phyloP scores from a whole-genome alignment of 768 basidiomycete species.

The Steccherinum ochraceum region DNA sequence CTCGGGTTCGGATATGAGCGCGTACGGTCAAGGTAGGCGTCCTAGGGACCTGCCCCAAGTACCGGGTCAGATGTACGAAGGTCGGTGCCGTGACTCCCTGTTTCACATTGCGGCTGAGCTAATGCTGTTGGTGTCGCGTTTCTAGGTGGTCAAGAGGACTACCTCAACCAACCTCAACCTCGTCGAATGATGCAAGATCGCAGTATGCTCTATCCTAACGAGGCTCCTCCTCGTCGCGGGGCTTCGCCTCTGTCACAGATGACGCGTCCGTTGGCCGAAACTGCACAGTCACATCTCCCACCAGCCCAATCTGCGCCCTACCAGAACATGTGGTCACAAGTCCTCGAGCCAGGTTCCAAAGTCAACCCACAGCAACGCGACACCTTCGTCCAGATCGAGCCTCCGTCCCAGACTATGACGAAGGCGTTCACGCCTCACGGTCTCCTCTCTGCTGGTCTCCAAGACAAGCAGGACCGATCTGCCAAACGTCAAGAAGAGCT shows the following conservation, averaged over 20 bases:
- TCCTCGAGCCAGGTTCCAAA: conserved; percentile 55
- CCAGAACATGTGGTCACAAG: conserved; percentile 84
- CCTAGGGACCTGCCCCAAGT: conserved; percentile 63
- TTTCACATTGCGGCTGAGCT: conserved; percentile 1
- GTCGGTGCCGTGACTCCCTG: conserved; percentile 29
- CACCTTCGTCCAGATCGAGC: conserved; percentile 73
- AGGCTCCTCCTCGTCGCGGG: conserved; percentile 34
- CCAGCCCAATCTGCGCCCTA: conserved; percentile 37
- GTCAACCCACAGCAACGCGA: conserved; percentile 30
- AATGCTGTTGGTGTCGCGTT: too few species aligned
- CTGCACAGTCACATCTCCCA: conserved; percentile 31
- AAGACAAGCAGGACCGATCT: conserved; percentile 93
- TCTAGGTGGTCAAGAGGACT: conserved; percentile 35
- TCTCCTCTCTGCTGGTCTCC: conserved; percentile 87
- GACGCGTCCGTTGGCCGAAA: conserved; percentile 49
- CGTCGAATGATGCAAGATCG: conserved; percentile 50
- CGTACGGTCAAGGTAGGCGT: conserved; percentile 46
- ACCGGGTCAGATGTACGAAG: conserved; percentile 39
- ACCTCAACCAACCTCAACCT: conserved; percentile 29
- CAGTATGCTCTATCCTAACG: conserved; percentile 39
- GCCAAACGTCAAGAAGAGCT: conserved; percentile 93
- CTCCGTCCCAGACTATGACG: conserved; percentile 66
- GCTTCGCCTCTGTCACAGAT: conserved; percentile 8
- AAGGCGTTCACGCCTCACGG: conserved; percentile 96
- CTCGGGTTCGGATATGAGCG: conserved; percentile 3